Evolutionary conservation across 2,329 filamentous ascomycete species (phyloP).

Genomic region (Balansia obtecta): DNA sequence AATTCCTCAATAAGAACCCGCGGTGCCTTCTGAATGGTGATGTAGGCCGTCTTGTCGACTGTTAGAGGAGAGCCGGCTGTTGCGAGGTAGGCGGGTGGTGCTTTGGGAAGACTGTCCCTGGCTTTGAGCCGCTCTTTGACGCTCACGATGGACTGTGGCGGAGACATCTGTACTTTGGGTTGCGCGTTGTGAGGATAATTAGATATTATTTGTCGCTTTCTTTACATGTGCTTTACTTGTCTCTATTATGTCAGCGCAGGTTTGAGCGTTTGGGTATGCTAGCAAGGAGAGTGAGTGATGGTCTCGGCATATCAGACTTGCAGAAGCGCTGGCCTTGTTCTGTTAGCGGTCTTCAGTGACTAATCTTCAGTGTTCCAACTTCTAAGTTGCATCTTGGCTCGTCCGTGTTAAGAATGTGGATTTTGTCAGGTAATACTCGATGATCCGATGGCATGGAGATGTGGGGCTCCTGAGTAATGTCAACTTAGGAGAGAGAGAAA

Average conservation of each 20-base stretch:
- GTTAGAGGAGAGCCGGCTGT: constrained; percentile 29
- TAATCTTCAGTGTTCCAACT: neutral
- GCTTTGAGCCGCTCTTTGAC: constrained; percentile 26
- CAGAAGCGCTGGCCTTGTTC: no score
- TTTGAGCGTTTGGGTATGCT: neutral
- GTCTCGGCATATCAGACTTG: no score
- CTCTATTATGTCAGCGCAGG: no score
- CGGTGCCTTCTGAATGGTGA: constrained; percentile 41
- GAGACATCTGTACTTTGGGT: constrained; percentile 5
- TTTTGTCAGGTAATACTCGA: neutral
- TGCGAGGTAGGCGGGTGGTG: constrained; percentile 36
- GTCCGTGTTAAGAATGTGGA: neutral
- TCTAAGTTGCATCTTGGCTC: neutral
- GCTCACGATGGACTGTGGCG: constrained; percentile 6
- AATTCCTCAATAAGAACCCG: constrained; percentile 36
- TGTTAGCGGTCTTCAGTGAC: no score
- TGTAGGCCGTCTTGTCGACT: constrained; percentile 39
- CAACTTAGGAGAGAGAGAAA: neutral
- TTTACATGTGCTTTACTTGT: neutral
- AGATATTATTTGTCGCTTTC: neutral
- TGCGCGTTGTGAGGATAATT: neutral
- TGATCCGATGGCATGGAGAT: neutral
- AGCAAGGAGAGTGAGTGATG: no score
- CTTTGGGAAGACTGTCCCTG: constrained; percentile 32
- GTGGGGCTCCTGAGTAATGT: no score